Percentiles rank a stretch among this genome's conserved stretches.
Conservation (phyloP, 2,329 filamentous ascomycete genomes). For the Cercospora berteroae region DNA sequence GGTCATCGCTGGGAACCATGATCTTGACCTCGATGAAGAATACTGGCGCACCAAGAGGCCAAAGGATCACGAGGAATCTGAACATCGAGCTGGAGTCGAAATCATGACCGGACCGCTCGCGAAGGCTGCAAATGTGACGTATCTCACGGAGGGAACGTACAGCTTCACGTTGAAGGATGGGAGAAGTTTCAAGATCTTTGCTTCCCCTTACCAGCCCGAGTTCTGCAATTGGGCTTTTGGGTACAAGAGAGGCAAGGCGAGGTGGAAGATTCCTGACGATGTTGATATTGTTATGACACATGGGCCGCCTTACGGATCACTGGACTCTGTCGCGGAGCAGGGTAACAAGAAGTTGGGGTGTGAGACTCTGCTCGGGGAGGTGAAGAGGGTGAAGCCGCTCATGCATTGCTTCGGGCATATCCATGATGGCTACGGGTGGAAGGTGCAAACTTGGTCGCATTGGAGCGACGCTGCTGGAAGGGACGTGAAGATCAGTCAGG, state of each 20-base stretch:
- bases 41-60: conserved; percentile 40
- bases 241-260: conserved; percentile 50
- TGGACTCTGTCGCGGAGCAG: conserved; percentile 22
- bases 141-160: conserved; percentile 54
- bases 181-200: conserved; percentile 51
- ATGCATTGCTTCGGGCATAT: conserved; percentile 63
- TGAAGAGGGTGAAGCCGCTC: conserved; percentile 49
- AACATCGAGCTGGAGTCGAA: conserved; percentile 21
- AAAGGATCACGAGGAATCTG: conserved; percentile 32
- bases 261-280: conserved; percentile 19
- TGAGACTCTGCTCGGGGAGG: conserved; percentile 51
- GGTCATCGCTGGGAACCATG: conserved; percentile 40
- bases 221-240: conserved; percentile 56
- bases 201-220: conserved; percentile 52
- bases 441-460: conserved; percentile 11
- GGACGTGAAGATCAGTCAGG: background rate
- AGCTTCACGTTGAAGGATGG: conserved; percentile 49
- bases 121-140: conserved; percentile 46
- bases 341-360: conserved; percentile 45
- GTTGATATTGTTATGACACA: conserved; percentile 44
- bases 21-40: conserved; percentile 30
- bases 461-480: background rate
- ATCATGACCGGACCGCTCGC: conserved; percentile 35
- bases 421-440: conserved; percentile 44
- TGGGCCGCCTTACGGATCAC: conserved; percentile 34